Evolutionary conservation across 306 rosid species (phyloP).

Genomic region (Inga laurina): DNA sequence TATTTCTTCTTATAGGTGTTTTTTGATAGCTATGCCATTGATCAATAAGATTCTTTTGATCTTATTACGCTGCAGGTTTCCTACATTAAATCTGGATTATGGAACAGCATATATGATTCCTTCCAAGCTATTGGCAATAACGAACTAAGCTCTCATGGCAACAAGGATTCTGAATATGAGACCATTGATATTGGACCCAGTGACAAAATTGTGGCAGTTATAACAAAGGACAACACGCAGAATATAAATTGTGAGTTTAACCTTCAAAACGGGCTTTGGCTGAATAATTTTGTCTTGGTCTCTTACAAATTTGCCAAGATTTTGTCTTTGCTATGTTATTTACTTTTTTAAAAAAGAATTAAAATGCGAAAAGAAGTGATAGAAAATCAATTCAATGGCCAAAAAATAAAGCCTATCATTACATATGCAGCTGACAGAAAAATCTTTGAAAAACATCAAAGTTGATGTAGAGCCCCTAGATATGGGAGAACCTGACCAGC

Average conservation of each 20-base stretch:
- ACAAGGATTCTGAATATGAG: conserved; percentile 51
- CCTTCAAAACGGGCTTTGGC: conserved; percentile 19
- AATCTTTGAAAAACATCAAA: background rate
- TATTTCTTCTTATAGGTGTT: background rate
- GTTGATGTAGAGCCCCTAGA: background rate
- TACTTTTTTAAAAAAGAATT: background rate
- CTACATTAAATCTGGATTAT: conserved; percentile 74
- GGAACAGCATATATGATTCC: conserved; percentile 88
- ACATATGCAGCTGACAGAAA: background rate
- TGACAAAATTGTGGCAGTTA: conserved; percentile 30
- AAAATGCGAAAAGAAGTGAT: background rate
- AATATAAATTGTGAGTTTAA: conserved; percentile 50
- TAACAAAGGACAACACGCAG: conserved; percentile 31
- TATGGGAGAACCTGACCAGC: background rate
- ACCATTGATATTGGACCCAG: conserved; percentile 70
- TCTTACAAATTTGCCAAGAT: background rate
- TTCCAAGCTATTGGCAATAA: conserved; percentile 54
- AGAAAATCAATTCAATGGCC: background rate
- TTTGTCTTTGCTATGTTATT: background rate
- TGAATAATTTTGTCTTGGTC: conserved; percentile 6
- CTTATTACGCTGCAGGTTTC: conserved; percentile 56
- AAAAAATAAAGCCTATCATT: background rate
- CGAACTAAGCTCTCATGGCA: conserved; percentile 42
- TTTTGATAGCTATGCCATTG: background rate
- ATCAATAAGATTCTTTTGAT: background rate